Percentiles rank a stretch among this genome's conserved stretches.
phyloP scores from a whole-genome alignment of 2,329 filamentous ascomycete species.

The Colletotrichum sp. region DNA sequence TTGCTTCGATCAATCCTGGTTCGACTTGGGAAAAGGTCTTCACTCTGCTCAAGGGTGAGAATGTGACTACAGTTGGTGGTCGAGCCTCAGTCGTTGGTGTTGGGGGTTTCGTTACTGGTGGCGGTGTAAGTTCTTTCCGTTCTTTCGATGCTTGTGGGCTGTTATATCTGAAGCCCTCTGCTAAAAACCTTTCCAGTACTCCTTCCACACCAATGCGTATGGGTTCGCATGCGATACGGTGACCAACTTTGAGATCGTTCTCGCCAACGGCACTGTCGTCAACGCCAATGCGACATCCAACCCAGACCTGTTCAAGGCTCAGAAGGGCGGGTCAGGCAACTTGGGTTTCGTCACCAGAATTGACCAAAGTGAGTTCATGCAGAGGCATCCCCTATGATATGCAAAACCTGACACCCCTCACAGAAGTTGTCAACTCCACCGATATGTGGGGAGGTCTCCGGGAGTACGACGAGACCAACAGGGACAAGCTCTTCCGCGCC shows the following conservation, averaged over 20 bases:
- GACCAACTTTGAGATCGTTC: slow-evolving; percentile 47
- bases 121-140: slow-evolving; percentile 1
- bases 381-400: fast-evolving
- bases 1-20: slow-evolving; percentile 34
- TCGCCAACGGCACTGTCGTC: slow-evolving; percentile 44
- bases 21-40: slow-evolving; percentile 31
- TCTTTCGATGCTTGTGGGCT: too few relatives aligned
- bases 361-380: slow-evolving; percentile 16
- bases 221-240: slow-evolving; percentile 49
- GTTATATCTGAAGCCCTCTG: fast-evolving
- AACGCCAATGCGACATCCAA: slow-evolving; percentile 42
- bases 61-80: slow-evolving; percentile 24
- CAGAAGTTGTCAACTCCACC: slow-evolving; percentile 19
- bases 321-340: slow-evolving; percentile 53
- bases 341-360: slow-evolving; percentile 43
- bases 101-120: slow-evolving; percentile 27
- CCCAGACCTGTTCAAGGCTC: slow-evolving; percentile 46
- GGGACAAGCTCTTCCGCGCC: slow-evolving; percentile 29
- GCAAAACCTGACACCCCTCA: not conserved
- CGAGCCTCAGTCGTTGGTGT: slow-evolving; percentile 28
- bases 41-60: slow-evolving; percentile 21
- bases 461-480: slow-evolving; percentile 26
- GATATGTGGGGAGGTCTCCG: slow-evolving; percentile 34
- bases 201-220: slow-evolving; percentile 31
- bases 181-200: slow-evolving; percentile 22